phyloP scores from a whole-genome alignment of 78 protist species.

The Dictyostelium firmibasis region DNA sequence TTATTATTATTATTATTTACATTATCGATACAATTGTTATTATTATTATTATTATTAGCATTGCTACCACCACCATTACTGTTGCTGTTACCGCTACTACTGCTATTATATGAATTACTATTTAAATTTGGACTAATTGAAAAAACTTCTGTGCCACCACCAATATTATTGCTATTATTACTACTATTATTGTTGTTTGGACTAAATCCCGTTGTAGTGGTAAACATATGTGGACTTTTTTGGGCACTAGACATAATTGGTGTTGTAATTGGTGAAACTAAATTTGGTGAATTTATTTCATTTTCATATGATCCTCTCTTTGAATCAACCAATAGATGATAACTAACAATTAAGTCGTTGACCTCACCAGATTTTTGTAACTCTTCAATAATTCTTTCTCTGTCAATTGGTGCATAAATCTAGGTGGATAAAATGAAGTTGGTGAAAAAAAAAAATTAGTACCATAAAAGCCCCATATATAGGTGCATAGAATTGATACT shows the following conservation, averaged over 20 bases:
- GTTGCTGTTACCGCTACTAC: background rate
- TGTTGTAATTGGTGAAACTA: background rate
- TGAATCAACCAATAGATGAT: slow-evolving; percentile 54
- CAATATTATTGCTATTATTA: background rate
- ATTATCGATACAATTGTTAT: background rate
- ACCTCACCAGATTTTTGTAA: slow-evolving; percentile 57
- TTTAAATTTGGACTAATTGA: background rate
- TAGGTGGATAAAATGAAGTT: no score
- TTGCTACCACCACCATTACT: background rate
- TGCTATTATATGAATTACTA: background rate
- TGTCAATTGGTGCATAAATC: slow-evolving; percentile 13
- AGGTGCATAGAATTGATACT: no score
- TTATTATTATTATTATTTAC: background rate
- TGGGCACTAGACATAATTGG: slow-evolving; percentile 2
- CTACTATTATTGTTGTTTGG: background rate
- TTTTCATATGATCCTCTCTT: slow-evolving; percentile 41
- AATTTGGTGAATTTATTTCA: slow-evolving; percentile 6
- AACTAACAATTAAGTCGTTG: slow-evolving; percentile 59
- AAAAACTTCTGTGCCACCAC: background rate
- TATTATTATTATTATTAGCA: no score
- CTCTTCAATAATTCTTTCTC: slow-evolving; percentile 38
- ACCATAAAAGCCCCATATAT: no score
- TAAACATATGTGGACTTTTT: background rate
- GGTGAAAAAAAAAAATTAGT: no score
- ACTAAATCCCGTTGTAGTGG: background rate